Base-by-base conservation (phyloP, 2,329 filamentous ascomycete species). In the Didymella pomorum region DNA sequence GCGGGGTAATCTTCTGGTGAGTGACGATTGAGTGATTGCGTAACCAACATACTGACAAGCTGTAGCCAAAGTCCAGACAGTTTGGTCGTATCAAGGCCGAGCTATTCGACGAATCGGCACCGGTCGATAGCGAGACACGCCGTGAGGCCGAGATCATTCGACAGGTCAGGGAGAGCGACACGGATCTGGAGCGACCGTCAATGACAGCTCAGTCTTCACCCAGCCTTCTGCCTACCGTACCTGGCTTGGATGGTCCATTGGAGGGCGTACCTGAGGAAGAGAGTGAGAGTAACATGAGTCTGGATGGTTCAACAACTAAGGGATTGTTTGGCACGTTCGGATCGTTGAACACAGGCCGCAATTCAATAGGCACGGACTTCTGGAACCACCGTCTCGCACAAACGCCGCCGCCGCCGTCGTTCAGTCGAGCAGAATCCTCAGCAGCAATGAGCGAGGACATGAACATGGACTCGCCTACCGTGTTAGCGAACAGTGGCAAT, bases 141-240 rank as follows among this genome's bases (percentile, higher is more conserved):
- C 89, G 93, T 37, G 95, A 99, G 80, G 93, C 94, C 35, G 94
- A 98, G 77, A 95, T 98, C 5, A 92, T 99, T 62, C 91, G 92
- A 49, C 95, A 97, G 77, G 93, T 98, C 26, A 90, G 93, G 41
- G 95, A 98, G 76, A 94, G 89, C 68, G 93, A 97, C 70, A 84
- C 89, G 62, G 86, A 87, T 47, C 79, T 87, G 53, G 70, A 73
- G 26, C 66, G 65, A 71, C 81, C 84, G 14, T 84, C 67, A 66
- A 80, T 80, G 21, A 89, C 87, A 2, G 83, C 86, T 1, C 83
- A 89, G 33, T 90, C 89, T 0, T 93, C 90, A 8, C 91, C 91
- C 0, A 87, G 80, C 45, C 75, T 92, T 14, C 75, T 82, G 35
- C 86, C 84, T n/a, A 81, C 84, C 2, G 80, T 83, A 10, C 80